phyloP scores from a whole-genome alignment of 1,284 basidiomycete genomes.

The Leccinum pachyderme region DNA sequence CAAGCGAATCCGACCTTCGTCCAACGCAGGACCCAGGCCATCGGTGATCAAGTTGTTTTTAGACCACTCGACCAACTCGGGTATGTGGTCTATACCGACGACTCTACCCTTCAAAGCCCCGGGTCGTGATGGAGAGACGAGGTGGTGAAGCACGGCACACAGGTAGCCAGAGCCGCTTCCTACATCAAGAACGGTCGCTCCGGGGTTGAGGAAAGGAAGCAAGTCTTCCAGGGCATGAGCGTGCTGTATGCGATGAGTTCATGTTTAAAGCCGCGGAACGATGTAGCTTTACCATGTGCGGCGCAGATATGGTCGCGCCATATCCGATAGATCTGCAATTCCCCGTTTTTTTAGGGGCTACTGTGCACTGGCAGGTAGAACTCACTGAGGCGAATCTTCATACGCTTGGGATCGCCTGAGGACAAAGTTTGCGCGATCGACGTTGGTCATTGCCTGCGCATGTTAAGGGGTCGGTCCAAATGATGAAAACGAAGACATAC shows the following conservation, averaged over 20 bases:
- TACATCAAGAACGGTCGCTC: constrained; percentile 76
- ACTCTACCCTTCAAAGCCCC: constrained; percentile 56
- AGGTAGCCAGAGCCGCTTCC: constrained; percentile 82
- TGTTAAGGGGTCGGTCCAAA: background rate
- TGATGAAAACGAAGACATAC: constrained; percentile 32
- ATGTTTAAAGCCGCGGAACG: background rate
- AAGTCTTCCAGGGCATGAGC: constrained; percentile 79
- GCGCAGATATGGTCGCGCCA: constrained; percentile 86
- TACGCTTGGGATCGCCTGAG: constrained; percentile 57
- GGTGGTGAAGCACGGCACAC: constrained; percentile 72
- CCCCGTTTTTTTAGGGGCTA: background rate
- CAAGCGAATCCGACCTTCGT: constrained; percentile 57
- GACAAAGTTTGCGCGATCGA: constrained; percentile 78
- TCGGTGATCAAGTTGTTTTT: constrained; percentile 68
- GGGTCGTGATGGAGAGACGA: constrained; percentile 45
- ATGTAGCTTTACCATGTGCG: constrained; percentile 71
- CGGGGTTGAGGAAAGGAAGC: constrained; percentile 66
- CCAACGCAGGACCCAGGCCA: constrained; percentile 56
- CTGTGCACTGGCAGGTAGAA: background rate
- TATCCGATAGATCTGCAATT: constrained; percentile 64
- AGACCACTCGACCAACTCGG: constrained; percentile 72
- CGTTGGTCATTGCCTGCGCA: constrained; percentile 64
- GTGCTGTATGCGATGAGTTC: constrained; percentile 50
- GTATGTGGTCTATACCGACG: constrained; percentile 91
- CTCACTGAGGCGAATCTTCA: constrained; percentile 75